phyloP scores from a whole-genome alignment of 164 flowering plant species.

The Warburgia ugandensis region DNA sequence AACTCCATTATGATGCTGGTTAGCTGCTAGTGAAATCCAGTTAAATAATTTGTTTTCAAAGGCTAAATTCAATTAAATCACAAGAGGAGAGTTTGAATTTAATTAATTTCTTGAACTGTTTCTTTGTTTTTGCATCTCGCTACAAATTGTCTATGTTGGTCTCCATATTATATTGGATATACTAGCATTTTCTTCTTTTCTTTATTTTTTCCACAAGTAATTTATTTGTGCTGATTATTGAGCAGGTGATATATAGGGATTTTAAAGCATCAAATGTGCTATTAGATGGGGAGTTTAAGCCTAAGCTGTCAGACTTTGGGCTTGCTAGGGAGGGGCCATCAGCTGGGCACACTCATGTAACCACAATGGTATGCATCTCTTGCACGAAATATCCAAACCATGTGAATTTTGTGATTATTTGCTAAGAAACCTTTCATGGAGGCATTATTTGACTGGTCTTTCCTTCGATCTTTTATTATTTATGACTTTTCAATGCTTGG shows the following conservation, averaged over 20 bases:
- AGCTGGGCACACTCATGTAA: conserved; percentile 65
- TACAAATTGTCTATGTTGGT: not conserved
- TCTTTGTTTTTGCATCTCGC: no score
- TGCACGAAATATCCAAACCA: not conserved
- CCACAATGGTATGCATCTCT: conserved; percentile 80
- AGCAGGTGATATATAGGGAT: conserved; percentile 84
- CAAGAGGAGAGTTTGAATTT: no score
- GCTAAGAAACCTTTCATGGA: not conserved
- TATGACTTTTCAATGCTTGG: no score
- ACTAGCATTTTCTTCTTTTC: not conserved
- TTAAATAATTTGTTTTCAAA: no score
- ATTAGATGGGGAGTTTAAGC: conserved; percentile 57
- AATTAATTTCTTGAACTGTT: no score
- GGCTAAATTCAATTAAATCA: no score
- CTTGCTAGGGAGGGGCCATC: conserved; percentile 94
- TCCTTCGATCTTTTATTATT: no score
- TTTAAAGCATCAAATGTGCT: conserved; percentile 87
- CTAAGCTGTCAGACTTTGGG: conserved; percentile 94
- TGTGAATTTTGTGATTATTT: not conserved
- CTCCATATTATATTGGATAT: not conserved
- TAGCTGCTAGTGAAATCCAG: no score
- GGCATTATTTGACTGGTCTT: not conserved
- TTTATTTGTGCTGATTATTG: not conserved
- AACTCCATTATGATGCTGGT: no score
- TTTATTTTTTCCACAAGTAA: not conserved